Percentiles rank a stretch among this genome's conserved stretches.
Evolutionary conservation across 2,329 filamentous ascomycete species (phyloP).

Genomic region (Phoma herbarum): DNA sequence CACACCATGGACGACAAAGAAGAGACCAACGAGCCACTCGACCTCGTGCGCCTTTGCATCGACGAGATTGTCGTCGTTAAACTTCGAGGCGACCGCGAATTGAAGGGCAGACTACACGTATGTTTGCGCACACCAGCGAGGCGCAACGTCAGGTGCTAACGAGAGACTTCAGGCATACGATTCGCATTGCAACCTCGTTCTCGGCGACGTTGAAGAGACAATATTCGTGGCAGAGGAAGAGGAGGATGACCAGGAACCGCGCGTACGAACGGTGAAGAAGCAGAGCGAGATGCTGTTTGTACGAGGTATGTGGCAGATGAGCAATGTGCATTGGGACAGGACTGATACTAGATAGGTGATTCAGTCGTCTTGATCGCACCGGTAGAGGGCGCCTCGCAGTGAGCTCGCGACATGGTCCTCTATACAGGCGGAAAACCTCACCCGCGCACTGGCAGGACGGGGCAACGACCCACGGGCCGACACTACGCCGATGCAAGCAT

Average conservation of each 20-base stretch:
- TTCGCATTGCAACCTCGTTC: conserved; percentile 95
- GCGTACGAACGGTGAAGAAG: conserved; percentile 80
- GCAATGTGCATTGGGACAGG: neutral
- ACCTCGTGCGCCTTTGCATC: conserved; percentile 91
- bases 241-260: conserved; percentile 75
- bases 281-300: conserved; percentile 99
- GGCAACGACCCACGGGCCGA: conserved; percentile 6
- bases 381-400: conserved; percentile 41
- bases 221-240: conserved; percentile 93
- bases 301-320: conserved; percentile 70
- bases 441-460: conserved; percentile 6
- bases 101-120: conserved; percentile 95
- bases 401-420: conserved; percentile 23
- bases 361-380: conserved; percentile 61
- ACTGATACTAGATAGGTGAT: conserved; percentile 50
- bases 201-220: conserved; percentile 97
- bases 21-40: conserved; percentile 86
- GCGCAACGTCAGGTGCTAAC: conserved; percentile 23
- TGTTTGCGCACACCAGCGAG: conserved; percentile 24
- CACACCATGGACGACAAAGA: conserved; percentile 81
- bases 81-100: conserved; percentile 91
- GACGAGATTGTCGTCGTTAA: conserved; percentile 98
- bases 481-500: conserved; percentile 9
- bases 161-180: conserved; percentile 80
- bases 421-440: conserved; percentile 17